Evolutionary conservation across 495 filamentous ascomycete genomes (phyloP).

Genomic region (Extremus antarcticus): DNA sequence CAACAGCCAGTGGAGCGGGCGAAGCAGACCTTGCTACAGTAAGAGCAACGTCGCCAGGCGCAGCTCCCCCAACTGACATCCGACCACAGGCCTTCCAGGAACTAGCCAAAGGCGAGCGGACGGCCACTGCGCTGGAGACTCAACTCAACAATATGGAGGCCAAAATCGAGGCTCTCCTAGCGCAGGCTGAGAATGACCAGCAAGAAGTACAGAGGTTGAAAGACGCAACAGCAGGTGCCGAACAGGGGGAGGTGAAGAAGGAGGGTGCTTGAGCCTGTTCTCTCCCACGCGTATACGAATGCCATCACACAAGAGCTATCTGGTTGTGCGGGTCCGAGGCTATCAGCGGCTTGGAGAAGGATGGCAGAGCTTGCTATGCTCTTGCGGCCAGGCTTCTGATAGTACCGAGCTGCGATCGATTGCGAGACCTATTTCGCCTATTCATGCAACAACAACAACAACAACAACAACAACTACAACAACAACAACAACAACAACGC

Average conservation of each 20-base stretch:
- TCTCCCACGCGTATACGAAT: too few species aligned
- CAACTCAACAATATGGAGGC: constrained; percentile 43
- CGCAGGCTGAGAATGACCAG: constrained; percentile 32
- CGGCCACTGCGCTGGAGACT: constrained; percentile 45
- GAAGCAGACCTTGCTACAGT: constrained; percentile 19
- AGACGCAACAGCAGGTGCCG: background rate
- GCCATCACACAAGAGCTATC: too few species aligned
- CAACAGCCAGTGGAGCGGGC: constrained; percentile 3
- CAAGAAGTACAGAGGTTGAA: constrained; percentile 8
- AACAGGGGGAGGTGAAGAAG: background rate
- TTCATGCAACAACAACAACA: too few species aligned
- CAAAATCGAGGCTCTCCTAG: constrained; percentile 49
- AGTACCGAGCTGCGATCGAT: too few species aligned
- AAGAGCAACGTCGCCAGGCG: background rate
- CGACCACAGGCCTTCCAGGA: constrained; percentile 31
- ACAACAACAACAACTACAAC: too few species aligned
- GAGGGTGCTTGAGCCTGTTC: background rate
- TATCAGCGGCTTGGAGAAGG: too few species aligned
- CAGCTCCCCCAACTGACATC: background rate
- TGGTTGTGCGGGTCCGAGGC: too few species aligned
- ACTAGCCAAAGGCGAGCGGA: constrained; percentile 43
- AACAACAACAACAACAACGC: too few species aligned
- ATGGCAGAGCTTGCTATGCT: too few species aligned
- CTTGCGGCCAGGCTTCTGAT: too few species aligned
- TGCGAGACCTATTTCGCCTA: too few species aligned